Base-by-base conservation (phyloP, 2,329 filamentous ascomycete genomes). In the Alternaria conjuncta region DNA sequence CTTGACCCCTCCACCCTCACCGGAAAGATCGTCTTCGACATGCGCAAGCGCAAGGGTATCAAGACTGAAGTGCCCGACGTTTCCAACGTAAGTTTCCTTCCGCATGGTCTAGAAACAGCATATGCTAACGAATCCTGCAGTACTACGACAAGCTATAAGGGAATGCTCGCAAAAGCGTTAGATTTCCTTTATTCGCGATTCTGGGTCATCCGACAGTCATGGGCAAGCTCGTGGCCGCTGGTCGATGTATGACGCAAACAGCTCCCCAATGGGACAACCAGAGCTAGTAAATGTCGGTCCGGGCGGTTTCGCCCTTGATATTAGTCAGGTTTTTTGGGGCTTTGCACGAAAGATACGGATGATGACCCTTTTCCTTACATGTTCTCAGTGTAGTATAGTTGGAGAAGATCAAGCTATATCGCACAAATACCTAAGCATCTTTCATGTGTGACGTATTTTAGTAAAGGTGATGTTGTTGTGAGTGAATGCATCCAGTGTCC, bases 41-140 rank as follows among this genome's bases (percentile, higher is more conserved):
- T 96, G 91, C 94, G 96, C 82, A 97, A 97, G 91, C 93, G 95
- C 86, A 99, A 99, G 93, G 96, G 95, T 93, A 87, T 99, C 88
- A 99, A 99, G 93, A 86, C 91, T 81, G 89, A 93, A 79, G 92
- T 97, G 82, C 95, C 96, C 78, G 92, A 91, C 82, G 90, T 94
- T 86, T 93, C 93, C 82, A 97, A 97, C 89, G 93, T 96, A 89
- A 93, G 93, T 92, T 45, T 9, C 23, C 8, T 1, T 49, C 8
- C 18, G 15, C 11, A 21, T 20, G 2, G 7, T 43, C n/a, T n/a
- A 46, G 6, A 6, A 3, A 26, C 32, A 3, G 43, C 26, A 41
- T 28, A 54, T 86, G 80, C 87, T 83, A 70, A 79, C 70, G 51
- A 8, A 55, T 28, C 72, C 72, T 77, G 76, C 80, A 97, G 92